A percentile compares a stretch with the other conserved stretches of the same genome.
These are phyloP conservation scores for Xylariaceae sp. DNA, from an alignment of 2,329 filamentous ascomycete species.

Conservation along the genomic window DNA sequence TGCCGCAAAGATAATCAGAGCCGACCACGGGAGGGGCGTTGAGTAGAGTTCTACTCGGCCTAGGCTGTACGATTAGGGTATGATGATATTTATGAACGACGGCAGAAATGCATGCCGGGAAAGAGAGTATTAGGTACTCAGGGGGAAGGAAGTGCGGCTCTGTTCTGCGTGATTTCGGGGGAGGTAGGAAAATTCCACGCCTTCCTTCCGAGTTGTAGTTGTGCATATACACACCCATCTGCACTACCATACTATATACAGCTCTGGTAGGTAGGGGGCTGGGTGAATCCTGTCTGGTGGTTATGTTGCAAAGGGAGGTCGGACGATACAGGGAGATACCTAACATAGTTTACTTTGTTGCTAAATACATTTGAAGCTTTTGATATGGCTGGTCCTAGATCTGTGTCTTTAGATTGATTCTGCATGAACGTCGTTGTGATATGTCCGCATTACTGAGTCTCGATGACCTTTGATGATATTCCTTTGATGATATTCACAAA, in stretches of 20 bases:
- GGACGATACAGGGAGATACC: not conserved
- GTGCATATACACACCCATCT: no score
- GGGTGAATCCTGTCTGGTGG: not conserved
- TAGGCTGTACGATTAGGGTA: slow-evolving; percentile 5
- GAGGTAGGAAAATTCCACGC: not conserved
- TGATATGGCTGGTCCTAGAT: slow-evolving; percentile 10
- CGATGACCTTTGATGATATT: no score
- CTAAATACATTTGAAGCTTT: slow-evolving; percentile 18
- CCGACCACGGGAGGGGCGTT: not conserved
- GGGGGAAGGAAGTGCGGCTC: not conserved
- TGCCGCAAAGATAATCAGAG: not conserved
- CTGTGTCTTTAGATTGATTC: no score
- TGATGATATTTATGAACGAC: not conserved
- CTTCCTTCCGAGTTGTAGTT: no score
- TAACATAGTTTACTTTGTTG: not conserved
- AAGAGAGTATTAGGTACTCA: not conserved
- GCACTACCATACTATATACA: not conserved
- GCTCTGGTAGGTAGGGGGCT: not conserved
- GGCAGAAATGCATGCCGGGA: not conserved
- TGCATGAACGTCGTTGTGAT: no score
- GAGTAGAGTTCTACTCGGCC: not conserved
- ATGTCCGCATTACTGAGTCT: no score
- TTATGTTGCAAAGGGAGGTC: not conserved
- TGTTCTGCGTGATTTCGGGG: not conserved
- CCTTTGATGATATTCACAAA: no score